phyloP scores from a whole-genome alignment of 176 grass and related monocot genomes.

The Tillandsia leiboldiana region DNA sequence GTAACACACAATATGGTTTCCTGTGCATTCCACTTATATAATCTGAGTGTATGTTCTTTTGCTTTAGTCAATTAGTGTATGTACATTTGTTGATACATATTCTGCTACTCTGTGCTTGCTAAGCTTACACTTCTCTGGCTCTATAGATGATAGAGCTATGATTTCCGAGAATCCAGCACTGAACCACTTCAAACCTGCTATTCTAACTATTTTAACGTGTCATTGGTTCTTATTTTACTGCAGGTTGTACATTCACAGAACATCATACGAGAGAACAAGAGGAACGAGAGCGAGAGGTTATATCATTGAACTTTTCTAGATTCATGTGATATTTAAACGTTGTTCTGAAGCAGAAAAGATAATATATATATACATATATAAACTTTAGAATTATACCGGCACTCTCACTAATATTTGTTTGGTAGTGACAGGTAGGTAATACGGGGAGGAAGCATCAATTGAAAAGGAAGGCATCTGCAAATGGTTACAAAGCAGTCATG shows the following conservation, averaged over 20 bases:
- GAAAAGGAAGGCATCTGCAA: constrained; percentile 41
- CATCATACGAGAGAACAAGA: constrained; percentile 18
- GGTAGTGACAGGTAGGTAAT: background rate
- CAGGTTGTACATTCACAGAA: constrained; percentile 31
- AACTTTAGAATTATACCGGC: no score
- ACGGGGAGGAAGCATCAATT: constrained; percentile 21
- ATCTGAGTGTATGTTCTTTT: no score
- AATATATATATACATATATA: no score
- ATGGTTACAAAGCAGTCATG: constrained; percentile 24
- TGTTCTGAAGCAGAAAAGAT: background rate
- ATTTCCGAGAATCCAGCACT: background rate
- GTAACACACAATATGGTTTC: no score
- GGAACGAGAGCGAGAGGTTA: constrained; percentile 42
- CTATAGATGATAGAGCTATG: no score
- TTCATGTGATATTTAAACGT: background rate
- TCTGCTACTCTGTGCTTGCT: no score
- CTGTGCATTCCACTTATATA: no score
- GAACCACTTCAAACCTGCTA: background rate
- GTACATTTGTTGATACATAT: no score
- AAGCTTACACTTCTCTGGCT: no score
- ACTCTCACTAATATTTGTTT: no score
- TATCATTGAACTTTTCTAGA: background rate
- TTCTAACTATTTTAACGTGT: background rate
- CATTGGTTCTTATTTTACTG: constrained; percentile 10
- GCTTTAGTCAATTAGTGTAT: no score